Conservation (phyloP, 176 grass and related monocot genomes). For the Oryza punctata region DNA sequence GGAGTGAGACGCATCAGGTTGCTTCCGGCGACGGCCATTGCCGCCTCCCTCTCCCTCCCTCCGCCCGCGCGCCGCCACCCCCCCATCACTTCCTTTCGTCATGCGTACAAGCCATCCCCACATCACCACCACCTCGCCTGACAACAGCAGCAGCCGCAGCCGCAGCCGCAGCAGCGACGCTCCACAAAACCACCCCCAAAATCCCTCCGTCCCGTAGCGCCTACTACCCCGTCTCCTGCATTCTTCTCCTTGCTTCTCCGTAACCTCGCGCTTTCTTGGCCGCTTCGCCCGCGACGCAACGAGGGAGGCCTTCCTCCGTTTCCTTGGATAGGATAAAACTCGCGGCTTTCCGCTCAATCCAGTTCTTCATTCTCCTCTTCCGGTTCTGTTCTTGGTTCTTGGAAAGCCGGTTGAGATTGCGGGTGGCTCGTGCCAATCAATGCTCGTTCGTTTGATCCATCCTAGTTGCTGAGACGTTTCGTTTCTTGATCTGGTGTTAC, state of each 20-base stretch:
- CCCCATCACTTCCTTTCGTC: conserved; percentile 29
- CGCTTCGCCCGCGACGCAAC: conserved; percentile 28
- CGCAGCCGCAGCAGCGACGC: not conserved
- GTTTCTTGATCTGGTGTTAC: conserved; percentile 25
- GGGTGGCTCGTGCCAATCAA: not conserved
- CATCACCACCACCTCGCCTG: conserved; percentile 26
- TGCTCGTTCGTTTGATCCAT: conserved; percentile 26
- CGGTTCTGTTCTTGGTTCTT: not conserved
- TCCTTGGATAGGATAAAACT: conserved; percentile 15
- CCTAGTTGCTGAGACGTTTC: conserved; percentile 17
- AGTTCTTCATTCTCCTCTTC: not conserved
- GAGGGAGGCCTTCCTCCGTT: not conserved
- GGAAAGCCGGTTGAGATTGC: not conserved
- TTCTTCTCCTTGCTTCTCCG: conserved; percentile 17
- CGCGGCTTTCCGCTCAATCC: conserved; percentile 11
- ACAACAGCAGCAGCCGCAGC: conserved; percentile 39
- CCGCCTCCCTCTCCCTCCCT: conserved; percentile 25
- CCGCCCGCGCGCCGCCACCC: conserved; percentile 4
- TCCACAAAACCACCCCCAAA: conserved; percentile 46
- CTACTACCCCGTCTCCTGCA: not conserved
- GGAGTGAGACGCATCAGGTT: conserved; percentile 72
- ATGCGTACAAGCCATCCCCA: conserved; percentile 92
- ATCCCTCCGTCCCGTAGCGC: not conserved
- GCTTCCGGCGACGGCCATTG: conserved; percentile 69
- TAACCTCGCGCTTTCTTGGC: conserved; percentile 37